These are phyloP conservation scores for Trichoderma cornu-damae DNA, from an alignment of 2,329 filamentous ascomycete genomes.

Conservation along the genomic window DNA sequence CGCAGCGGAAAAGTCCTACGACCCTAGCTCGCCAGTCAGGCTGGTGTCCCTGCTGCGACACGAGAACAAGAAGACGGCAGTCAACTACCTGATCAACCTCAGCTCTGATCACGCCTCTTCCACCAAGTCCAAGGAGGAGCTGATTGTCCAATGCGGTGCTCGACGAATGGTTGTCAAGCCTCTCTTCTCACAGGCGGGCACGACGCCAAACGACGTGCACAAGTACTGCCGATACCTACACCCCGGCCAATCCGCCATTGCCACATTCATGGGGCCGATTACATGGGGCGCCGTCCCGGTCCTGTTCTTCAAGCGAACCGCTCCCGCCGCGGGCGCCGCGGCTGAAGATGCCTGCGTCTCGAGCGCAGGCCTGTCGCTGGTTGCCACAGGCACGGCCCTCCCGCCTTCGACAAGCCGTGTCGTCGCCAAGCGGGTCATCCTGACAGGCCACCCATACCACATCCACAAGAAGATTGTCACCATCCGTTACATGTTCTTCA, in stretches of 20 bases:
- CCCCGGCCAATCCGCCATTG: constrained; percentile 82
- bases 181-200: constrained; percentile 81
- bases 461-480: constrained; percentile 98
- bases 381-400: constrained; percentile 82
- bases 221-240: constrained; percentile 92
- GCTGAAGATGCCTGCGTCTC: constrained; percentile 39
- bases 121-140: constrained; percentile 84
- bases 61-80: constrained; percentile 86
- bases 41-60: constrained; percentile 86
- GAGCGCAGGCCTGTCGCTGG: constrained; percentile 58
- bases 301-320: constrained; percentile 72
- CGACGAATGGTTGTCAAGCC: constrained; percentile 84
- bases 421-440: constrained; percentile 86
- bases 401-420: constrained; percentile 72
- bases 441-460: constrained; percentile 96
- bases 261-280: constrained; percentile 82
- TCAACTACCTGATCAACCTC: constrained; percentile 86
- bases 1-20: constrained; percentile 42
- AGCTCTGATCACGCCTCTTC: constrained; percentile 70
- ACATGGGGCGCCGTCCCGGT: constrained; percentile 91
- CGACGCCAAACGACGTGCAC: constrained; percentile 93
- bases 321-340: constrained; percentile 40
- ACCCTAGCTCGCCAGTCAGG: constrained; percentile 55
- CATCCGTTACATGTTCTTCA: constrained; percentile 99
- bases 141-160: constrained; percentile 87